Evolutionary conservation across 805 yeast species (phyloP).

Genomic region (Cephaloascus albidus): DNA sequence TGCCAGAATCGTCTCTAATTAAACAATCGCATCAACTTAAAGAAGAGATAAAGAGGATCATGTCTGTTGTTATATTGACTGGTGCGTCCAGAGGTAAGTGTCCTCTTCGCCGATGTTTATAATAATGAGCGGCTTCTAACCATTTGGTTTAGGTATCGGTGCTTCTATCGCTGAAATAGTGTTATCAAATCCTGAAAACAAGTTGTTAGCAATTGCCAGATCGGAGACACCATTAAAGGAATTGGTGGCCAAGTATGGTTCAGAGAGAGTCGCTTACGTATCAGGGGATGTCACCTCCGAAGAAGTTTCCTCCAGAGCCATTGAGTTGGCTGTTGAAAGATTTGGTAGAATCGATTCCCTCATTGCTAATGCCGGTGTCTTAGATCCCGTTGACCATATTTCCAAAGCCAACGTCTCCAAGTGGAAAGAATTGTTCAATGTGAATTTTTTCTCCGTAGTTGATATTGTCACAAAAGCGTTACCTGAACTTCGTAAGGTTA

Average conservation of each 20-base stretch:
- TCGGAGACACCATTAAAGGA: slow-evolving; percentile 36
- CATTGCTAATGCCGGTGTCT: slow-evolving; percentile 73
- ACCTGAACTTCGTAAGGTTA: slow-evolving; percentile 44
- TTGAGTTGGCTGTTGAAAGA: slow-evolving; percentile 32
- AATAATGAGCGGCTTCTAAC: not conserved
- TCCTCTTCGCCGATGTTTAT: not conserved
- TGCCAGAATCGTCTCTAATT: too few relatives aligned
- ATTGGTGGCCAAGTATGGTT: slow-evolving; percentile 34
- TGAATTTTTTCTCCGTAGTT: slow-evolving; percentile 73
- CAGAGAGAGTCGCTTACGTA: slow-evolving; percentile 37
- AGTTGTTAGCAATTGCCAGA: slow-evolving; percentile 69
- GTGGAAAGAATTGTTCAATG: slow-evolving; percentile 62
- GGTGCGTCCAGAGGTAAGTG: slow-evolving; percentile 53
- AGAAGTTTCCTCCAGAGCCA: slow-evolving; percentile 21
- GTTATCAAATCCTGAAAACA: slow-evolving; percentile 25
- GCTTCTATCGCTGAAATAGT: slow-evolving; percentile 52
- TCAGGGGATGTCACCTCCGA: slow-evolving; percentile 53
- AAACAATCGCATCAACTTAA: too few relatives aligned
- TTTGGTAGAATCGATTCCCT: slow-evolving; percentile 56
- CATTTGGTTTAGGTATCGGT: slow-evolving; percentile 57
- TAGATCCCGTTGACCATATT: slow-evolving; percentile 64
- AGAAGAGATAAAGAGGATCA: slow-evolving; percentile 1
- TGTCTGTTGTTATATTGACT: slow-evolving; percentile 38
- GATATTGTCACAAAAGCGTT: slow-evolving; percentile 44
- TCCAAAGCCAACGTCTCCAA: slow-evolving; percentile 39